phyloP scores from a whole-genome alignment of 129 eudicot genomes.

The Oenanthe sinensis region DNA sequence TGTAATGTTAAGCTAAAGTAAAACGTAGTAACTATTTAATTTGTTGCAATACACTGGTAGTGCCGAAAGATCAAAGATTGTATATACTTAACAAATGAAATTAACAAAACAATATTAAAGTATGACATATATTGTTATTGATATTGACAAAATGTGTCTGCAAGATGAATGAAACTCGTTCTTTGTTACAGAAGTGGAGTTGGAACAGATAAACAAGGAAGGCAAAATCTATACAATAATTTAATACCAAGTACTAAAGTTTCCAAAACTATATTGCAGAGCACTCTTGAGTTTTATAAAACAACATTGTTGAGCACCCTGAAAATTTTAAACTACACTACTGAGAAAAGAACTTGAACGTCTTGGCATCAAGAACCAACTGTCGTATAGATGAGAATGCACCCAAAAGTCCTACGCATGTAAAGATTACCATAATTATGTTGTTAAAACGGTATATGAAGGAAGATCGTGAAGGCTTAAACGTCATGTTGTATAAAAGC shows the following conservation, averaged over 20 bases:
- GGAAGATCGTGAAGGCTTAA: constrained; percentile 29
- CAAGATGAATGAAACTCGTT: background rate
- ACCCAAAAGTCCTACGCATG: constrained; percentile 43
- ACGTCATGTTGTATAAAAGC: constrained; percentile 56
- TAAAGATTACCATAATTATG: constrained; percentile 34
- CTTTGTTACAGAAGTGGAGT: background rate
- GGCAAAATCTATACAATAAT: background rate
- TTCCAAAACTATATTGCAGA: constrained; percentile 3
- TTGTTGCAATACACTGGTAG: no score
- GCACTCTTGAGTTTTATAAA: background rate
- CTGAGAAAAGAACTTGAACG: constrained; percentile 43
- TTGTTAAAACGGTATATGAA: constrained; percentile 25
- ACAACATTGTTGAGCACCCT: background rate
- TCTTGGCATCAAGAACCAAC: constrained; percentile 39
- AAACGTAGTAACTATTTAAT: no score
- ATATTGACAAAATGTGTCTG: background rate
- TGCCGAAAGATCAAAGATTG: no score
- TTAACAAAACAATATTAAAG: no score
- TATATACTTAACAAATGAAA: background rate
- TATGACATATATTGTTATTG: no score
- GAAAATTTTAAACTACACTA: background rate
- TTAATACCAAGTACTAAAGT: background rate
- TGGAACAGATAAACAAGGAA: background rate
- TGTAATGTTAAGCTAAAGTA: no score
- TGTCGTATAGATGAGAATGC: constrained; percentile 40